phyloP scores from a whole-genome alignment of 495 filamentous ascomycete species.

The Niebla homalea region DNA sequence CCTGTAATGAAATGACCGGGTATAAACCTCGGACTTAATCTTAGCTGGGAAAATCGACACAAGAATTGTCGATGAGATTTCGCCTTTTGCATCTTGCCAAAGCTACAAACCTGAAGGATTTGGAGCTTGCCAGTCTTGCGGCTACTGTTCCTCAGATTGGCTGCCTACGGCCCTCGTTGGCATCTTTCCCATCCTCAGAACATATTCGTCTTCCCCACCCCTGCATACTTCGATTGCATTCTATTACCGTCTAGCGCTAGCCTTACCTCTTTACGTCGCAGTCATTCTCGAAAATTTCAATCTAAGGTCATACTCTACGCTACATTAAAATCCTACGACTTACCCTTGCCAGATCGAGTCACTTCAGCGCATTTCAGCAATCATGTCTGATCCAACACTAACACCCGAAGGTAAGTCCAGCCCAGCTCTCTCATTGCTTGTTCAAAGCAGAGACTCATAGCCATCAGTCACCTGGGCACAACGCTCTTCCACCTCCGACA shows the following conservation, averaged over 20 bases:
- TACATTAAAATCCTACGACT: too few relatives aligned
- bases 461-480: constrained; percentile 86
- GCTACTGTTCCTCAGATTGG: too few relatives aligned
- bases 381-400: constrained; percentile 15
- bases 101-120: too few relatives aligned
- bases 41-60: too few relatives aligned
- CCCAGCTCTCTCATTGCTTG: constrained; percentile 1
- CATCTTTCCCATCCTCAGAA: too few relatives aligned
- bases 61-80: too few relatives aligned
- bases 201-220: too few relatives aligned
- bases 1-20: too few relatives aligned
- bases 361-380: background rate
- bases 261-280: constrained; percentile 1
- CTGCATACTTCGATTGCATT: constrained; percentile 2
- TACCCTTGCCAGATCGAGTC: background rate
- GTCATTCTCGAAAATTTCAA: background rate
- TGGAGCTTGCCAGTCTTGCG: too few relatives aligned
- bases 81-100: too few relatives aligned
- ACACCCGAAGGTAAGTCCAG: constrained; percentile 21
- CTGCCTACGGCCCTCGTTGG: too few relatives aligned
- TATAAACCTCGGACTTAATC: too few relatives aligned
- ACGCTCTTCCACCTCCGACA: constrained; percentile 69
- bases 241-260: constrained; percentile 3
- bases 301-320: background rate
- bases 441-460: background rate